Evolutionary conservation across 2,329 filamentous ascomycete genomes (phyloP).

Genomic region (Acrodontium crateriforme): DNA sequence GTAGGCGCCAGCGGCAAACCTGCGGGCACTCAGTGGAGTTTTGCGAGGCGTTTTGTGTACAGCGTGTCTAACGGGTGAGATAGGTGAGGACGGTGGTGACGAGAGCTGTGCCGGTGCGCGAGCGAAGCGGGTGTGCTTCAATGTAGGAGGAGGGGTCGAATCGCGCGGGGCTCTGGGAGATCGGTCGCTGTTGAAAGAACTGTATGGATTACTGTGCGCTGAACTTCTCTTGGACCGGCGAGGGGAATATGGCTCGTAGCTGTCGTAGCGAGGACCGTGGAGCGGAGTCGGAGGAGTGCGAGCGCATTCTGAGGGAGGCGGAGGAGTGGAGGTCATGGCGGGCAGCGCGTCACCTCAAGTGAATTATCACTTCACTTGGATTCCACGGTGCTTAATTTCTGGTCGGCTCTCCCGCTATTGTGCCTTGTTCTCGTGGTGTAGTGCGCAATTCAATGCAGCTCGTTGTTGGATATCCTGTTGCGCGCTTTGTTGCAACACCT

Average conservation of each 20-base stretch:
- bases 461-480: no score
- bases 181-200: slow-evolving; percentile 22
- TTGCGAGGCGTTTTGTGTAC: slow-evolving; percentile 8
- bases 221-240: slow-evolving; percentile 16
- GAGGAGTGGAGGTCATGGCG: slow-evolving; percentile 7
- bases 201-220: slow-evolving; percentile 31
- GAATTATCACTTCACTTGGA: no score
- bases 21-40: slow-evolving; percentile 3
- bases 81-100: slow-evolving; percentile 29
- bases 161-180: slow-evolving; percentile 5
- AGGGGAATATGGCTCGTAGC: slow-evolving; percentile 54
- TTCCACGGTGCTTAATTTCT: no score
- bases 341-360: background rate
- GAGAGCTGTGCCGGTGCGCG: slow-evolving; percentile 26
- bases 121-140: slow-evolving; percentile 30
- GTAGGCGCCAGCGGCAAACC: slow-evolving; percentile 3
- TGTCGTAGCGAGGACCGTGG: slow-evolving; percentile 49
- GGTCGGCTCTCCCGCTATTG: no score
- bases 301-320: slow-evolving; percentile 41
- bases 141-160: slow-evolving; percentile 14
- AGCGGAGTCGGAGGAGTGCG: slow-evolving; percentile 57
- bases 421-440: no score
- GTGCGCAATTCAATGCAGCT: no score
- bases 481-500: no score
- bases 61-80: slow-evolving; percentile 14